Evolutionary conservation across 148 eudicot genomes (phyloP).

Genomic region (Hydrangea macrophylla): DNA sequence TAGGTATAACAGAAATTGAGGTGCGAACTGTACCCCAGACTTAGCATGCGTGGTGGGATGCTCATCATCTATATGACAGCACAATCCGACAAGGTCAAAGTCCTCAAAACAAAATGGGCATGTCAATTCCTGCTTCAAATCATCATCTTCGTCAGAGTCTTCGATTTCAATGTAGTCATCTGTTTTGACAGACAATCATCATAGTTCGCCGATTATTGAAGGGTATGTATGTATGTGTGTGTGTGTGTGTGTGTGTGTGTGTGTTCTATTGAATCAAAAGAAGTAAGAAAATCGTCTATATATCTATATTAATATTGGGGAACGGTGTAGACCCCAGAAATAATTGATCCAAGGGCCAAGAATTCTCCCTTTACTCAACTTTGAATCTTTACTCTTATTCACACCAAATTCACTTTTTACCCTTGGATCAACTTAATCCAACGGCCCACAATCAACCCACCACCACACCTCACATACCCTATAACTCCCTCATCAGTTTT

Average conservation of each 20-base stretch:
- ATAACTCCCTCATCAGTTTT: too few species aligned
- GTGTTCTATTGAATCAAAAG: not conserved
- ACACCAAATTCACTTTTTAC: too few species aligned
- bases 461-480: too few species aligned
- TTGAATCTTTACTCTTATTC: too few species aligned
- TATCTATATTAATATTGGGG: not conserved
- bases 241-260: not conserved
- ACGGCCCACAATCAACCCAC: too few species aligned
- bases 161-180: conserved; percentile 37
- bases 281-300: not conserved
- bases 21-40: conserved; percentile 39
- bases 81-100: conserved; percentile 61
- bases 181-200: conserved; percentile 15
- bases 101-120: conserved; percentile 68
- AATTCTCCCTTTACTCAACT: too few species aligned
- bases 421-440: too few species aligned
- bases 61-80: conserved; percentile 61
- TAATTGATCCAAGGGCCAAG: too few species aligned
- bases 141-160: conserved; percentile 37
- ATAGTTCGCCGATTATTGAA: conserved; percentile 4
- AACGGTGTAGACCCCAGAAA: too few species aligned
- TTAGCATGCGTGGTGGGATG: conserved; percentile 49
- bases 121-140: conserved; percentile 33
- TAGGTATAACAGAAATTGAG: not conserved
- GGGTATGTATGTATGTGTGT: not conserved